Evolutionary conservation across 805 yeast genomes (phyloP).

Genomic region (Yamadazyma sp.): DNA sequence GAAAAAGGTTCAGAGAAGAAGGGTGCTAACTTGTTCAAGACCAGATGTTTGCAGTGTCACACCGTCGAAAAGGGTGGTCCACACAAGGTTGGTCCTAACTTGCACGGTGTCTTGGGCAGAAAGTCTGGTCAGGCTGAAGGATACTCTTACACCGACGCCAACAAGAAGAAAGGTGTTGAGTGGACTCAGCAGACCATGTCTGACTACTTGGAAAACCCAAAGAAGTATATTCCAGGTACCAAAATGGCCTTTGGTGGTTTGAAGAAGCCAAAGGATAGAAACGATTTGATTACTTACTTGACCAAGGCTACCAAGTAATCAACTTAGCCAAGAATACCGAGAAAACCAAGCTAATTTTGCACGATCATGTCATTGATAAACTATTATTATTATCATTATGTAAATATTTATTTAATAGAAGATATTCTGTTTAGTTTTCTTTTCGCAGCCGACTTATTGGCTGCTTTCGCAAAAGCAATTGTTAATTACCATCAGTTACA

Average conservation of each 20-base stretch:
- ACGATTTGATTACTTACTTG: constrained; percentile 91
- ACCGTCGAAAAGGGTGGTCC: constrained; percentile 95
- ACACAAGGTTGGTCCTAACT: constrained; percentile 98
- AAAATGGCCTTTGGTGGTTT: constrained; percentile 99
- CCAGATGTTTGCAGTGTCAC: constrained; percentile 99
- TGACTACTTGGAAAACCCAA: constrained; percentile 98
- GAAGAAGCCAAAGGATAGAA: constrained; percentile 98
- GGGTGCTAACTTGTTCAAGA: constrained; percentile 98
- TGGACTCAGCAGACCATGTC: constrained; percentile 89
- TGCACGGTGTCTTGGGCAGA: constrained; percentile 93
- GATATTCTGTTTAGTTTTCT: constrained; percentile 5
- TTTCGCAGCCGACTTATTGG: constrained; percentile 6
- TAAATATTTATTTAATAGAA: constrained; percentile 14
- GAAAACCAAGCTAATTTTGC: constrained; percentile 4
- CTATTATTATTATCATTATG: constrained; percentile 3
- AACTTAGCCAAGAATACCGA: no score
- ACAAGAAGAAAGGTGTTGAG: constrained; percentile 88
- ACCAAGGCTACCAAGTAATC: constrained; percentile 37
- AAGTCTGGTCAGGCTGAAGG: constrained; percentile 89
- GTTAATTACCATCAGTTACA: no score
- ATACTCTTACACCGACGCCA: constrained; percentile 96
- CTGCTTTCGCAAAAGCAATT: constrained; percentile 3
- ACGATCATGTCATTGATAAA: constrained; percentile 6
- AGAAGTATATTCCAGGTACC: constrained; percentile 99
- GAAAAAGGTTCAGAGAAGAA: constrained; percentile 55